Evolutionary conservation across 768 basidiomycete species (phyloP), one percentile per base, ranked within the genome.

Genomic region (Russula sp.): DNA sequence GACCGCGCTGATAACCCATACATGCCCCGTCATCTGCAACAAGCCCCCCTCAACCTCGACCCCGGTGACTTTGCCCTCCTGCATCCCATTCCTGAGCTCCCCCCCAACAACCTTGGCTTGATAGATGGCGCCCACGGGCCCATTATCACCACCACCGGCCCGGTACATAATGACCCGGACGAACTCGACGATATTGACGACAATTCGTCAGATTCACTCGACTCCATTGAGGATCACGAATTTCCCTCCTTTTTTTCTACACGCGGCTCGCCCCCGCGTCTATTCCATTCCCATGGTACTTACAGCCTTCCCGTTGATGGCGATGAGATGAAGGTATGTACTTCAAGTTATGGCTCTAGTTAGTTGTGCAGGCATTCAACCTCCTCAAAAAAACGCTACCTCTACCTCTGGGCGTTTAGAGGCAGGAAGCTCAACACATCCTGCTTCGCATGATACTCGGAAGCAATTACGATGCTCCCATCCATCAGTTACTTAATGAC

Each of bases 281-380:
- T 89, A 73, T 91, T 85, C 75, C 85, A 85, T 77, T 86, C 86
- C 70, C 82, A 84, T 77, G 75, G 77, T 74, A 75, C 70, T 11
- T 92, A 92, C 72, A 85, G 85, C 14, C 76, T 92, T 54, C 90
- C 90, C 50, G 85, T 85, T 5, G 90, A 92, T 73, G 79, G 81
- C 20, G 77, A 77, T 6, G 90, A 92, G 73, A 86, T 87, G 72
- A 75, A 81, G 73, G 90, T 91, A 72, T 40, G 81, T 49, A 80
- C 40, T 40, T 5, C 30, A 46, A 38, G 26, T n/a, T 32, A 44
- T 32, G 11, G 14, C 46, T 10, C 24, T n/a, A 42, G 11, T 1
- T 59, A 18, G 32, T 28, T 18, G 26, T 26, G n/a, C 36, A 28
- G 30, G 34, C 44, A 24, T 26, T 55, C 58, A 32, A 38, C 14